Evolutionary conservation across 2,329 filamentous ascomycete genomes (phyloP).

Genomic region (Dactylellina sp.): DNA sequence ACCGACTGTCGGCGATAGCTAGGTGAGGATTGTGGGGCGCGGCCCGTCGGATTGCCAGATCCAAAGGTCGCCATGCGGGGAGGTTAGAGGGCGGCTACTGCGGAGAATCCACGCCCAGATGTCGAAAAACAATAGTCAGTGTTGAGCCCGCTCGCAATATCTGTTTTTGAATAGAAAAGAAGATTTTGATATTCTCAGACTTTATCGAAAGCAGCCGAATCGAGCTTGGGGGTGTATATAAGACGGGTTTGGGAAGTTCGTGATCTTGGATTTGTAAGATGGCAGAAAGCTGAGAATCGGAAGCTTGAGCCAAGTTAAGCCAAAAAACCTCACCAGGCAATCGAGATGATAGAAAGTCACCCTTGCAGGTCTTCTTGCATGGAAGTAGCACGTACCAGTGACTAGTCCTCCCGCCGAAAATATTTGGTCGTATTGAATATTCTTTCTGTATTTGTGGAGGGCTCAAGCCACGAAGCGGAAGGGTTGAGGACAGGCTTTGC

Average conservation of each 20-base stretch:
- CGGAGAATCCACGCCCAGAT: conserved; percentile 12
- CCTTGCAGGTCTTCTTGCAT: conserved; percentile 18
- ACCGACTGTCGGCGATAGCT: conserved; percentile 49
- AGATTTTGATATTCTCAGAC: conserved; percentile 3
- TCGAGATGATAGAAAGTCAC: conserved; percentile 17
- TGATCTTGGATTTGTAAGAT: conserved; percentile 48
- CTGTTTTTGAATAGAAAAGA: neutral
- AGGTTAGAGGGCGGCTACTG: conserved; percentile 24
- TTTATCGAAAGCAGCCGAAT: conserved; percentile 19
- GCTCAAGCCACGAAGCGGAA: neutral
- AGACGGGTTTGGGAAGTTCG: conserved; percentile 37
- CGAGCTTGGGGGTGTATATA: conserved; percentile 19
- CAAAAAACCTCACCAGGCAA: conserved; percentile 42
- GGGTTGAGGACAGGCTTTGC: conserved; percentile 11
- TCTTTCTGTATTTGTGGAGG: conserved; percentile 32
- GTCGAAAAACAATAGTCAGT: conserved; percentile 18
- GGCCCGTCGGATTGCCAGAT: conserved; percentile 40
- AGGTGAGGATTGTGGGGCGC: conserved; percentile 48
- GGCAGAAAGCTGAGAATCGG: conserved; percentile 38
- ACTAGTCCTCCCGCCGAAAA: conserved; percentile 24
- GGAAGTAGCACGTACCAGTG: conserved; percentile 14
- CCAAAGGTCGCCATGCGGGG: conserved; percentile 56
- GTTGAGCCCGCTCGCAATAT: conserved; percentile 21
- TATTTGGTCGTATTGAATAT: conserved; percentile 37
- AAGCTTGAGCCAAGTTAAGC: conserved; percentile 34